These are phyloP conservation scores for Sporopachydermia lactativora DNA, from an alignment of 805 yeast species.

Conservation along the genomic window DNA sequence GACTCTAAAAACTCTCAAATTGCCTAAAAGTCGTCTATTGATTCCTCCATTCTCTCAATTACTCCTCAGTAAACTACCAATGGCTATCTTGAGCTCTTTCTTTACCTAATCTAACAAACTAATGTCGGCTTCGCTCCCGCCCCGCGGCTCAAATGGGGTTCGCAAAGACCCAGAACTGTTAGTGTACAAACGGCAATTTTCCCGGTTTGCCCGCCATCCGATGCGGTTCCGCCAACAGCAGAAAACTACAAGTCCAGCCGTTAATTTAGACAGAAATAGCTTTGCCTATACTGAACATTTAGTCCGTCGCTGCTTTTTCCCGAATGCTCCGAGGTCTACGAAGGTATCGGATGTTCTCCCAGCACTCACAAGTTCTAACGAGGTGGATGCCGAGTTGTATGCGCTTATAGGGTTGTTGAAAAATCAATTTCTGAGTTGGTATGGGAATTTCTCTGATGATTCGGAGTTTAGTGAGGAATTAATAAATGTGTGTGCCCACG, in stretches of 20 bases:
- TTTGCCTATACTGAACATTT: slow-evolving; percentile 15
- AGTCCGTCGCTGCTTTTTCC: slow-evolving; percentile 15
- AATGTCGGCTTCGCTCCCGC: no score
- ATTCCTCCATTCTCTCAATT: no score
- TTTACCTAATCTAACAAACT: no score
- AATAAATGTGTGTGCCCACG: slow-evolving; percentile 23
- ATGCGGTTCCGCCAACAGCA: background rate
- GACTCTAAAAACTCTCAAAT: no score
- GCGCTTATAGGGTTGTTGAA: slow-evolving; percentile 31
- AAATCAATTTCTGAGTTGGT: slow-evolving; percentile 36
- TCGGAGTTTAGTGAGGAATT: slow-evolving; percentile 28
- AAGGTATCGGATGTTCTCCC: slow-evolving; percentile 20
- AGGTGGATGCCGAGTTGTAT: slow-evolving; percentile 31
- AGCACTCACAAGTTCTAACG: slow-evolving; percentile 23
- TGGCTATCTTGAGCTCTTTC: no score
- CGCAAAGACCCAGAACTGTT: background rate
- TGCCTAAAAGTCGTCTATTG: no score
- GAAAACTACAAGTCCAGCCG: background rate
- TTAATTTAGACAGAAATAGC: slow-evolving; percentile 4
- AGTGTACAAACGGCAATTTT: background rate
- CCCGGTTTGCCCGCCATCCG: background rate
- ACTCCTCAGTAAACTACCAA: no score
- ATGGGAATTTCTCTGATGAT: slow-evolving; percentile 26
- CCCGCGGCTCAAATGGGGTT: no score
- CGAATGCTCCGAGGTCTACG: slow-evolving; percentile 10